Evolutionary conservation across 305 asterid genomes (phyloP).

Genomic region (Petunia hybrid): DNA sequence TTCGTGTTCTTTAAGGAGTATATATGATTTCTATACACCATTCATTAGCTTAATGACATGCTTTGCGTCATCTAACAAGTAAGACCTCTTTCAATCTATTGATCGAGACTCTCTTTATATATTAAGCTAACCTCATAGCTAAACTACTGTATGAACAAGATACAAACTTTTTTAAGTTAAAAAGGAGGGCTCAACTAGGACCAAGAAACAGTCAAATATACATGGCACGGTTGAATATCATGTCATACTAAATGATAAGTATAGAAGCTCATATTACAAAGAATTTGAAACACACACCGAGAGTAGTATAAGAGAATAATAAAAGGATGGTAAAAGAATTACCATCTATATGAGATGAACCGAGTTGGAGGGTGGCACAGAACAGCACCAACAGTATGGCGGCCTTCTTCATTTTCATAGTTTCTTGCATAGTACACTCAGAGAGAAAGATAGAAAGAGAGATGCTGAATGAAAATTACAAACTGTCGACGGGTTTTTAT

Average conservation of each 20-base stretch:
- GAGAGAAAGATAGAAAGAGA: neutral
- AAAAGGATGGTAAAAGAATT: neutral
- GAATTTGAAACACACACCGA: neutral
- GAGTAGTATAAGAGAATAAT: neutral
- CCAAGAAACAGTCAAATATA: neutral
- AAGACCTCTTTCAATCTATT: too few species aligned
- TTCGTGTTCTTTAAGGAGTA: too few species aligned
- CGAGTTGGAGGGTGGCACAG: slow-evolving; percentile 33
- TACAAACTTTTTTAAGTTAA: neutral
- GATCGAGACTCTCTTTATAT: too few species aligned
- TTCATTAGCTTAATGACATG: too few species aligned
- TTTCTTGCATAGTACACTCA: neutral
- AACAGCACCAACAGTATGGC: slow-evolving; percentile 25
- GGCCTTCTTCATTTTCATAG: slow-evolving; percentile 30
- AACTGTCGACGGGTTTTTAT: neutral
- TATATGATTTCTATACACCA: too few species aligned
- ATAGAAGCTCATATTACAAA: neutral
- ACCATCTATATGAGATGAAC: slow-evolving; percentile 41
- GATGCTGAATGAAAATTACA: slow-evolving; percentile 3
- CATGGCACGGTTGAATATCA: neutral
- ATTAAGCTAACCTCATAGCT: neutral
- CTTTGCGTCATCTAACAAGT: too few species aligned
- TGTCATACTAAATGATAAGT: neutral
- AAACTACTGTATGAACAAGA: neutral
- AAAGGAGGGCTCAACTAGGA: neutral